phyloP scores from a whole-genome alignment of 2,329 filamentous ascomycete genomes.

The Rhinocladiella mackenziei region DNA sequence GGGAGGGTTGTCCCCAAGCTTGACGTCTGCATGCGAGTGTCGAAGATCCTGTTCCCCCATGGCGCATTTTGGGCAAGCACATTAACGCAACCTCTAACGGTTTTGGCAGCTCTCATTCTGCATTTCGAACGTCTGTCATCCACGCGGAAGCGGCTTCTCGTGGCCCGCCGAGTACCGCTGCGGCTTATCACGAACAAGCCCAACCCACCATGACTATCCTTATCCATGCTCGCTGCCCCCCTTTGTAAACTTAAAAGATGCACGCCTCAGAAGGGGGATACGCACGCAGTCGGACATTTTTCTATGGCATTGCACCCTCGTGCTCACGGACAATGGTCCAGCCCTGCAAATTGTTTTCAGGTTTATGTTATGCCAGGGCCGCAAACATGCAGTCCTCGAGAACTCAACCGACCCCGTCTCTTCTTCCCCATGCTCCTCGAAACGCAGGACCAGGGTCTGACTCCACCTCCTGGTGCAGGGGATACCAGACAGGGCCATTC shows the following conservation, averaged over 20 bases:
- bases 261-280: too few relatives aligned
- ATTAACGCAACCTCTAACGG: conserved; percentile 7
- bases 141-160: conserved; percentile 4
- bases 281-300: not conserved
- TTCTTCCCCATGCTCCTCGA: not conserved
- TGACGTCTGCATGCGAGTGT: conserved; percentile 6
- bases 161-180: conserved; percentile 1
- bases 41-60: conserved; percentile 9
- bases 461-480: not conserved
- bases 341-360: not conserved
- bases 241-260: too few relatives aligned
- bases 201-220: conserved; percentile 9
- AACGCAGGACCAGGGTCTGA: not conserved
- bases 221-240: conserved; percentile 6
- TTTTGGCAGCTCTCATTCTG: not conserved
- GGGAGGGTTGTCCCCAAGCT: too few relatives aligned
- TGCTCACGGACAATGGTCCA: conserved; percentile 1
- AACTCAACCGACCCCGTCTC: conserved; percentile 1
- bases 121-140: conserved; percentile 2
- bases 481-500: not conserved
- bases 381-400: not conserved
- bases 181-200: conserved; percentile 2
- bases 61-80: not conserved
- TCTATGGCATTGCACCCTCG: conserved; percentile 7
- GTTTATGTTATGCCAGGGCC: not conserved